Conservation (phyloP, 352 stramenopile species). For the Pythium apleroticum region DNA sequence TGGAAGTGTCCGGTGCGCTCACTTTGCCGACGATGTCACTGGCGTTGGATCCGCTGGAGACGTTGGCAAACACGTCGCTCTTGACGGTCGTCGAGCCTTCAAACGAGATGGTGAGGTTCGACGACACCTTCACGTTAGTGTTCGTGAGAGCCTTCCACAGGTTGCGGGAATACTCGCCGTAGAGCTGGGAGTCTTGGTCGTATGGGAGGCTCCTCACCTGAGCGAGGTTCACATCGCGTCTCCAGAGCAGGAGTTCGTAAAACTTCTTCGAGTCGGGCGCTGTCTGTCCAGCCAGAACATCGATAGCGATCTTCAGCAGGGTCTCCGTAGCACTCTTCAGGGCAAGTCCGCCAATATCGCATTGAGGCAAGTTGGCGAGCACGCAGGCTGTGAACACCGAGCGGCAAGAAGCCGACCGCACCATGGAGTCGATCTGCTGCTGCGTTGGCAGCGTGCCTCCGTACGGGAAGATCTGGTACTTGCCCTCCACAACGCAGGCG, state of each 20-base stretch:
- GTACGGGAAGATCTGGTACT: conserved; percentile 71
- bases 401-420: conserved; percentile 43
- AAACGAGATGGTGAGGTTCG: conserved; percentile 51
- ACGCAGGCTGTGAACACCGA: conserved; percentile 59
- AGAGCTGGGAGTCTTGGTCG: conserved; percentile 49
- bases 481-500: conserved; percentile 45
- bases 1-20: conserved; percentile 11
- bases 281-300: conserved; percentile 35
- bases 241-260: conserved; percentile 51
- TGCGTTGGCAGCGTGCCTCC: conserved; percentile 43
- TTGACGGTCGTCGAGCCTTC: conserved; percentile 18
- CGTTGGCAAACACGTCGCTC: conserved; percentile 29
- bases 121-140: conserved; percentile 37
- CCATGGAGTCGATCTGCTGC: conserved; percentile 54
- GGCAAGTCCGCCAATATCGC: conserved; percentile 48
- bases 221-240: conserved; percentile 51
- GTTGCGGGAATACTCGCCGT: conserved; percentile 39
- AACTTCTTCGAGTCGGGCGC: conserved; percentile 44
- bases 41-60: conserved; percentile 17
- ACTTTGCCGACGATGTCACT: conserved; percentile 30
- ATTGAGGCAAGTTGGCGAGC: conserved; percentile 46
- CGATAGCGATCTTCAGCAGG: conserved; percentile 60
- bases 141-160: conserved; percentile 31
- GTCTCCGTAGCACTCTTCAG: conserved; percentile 52
- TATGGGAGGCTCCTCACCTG: conserved; percentile 39